These are phyloP conservation scores for Globisporangium alternatum DNA, from an alignment of 352 stramenopile genomes.

Conservation along the genomic window DNA sequence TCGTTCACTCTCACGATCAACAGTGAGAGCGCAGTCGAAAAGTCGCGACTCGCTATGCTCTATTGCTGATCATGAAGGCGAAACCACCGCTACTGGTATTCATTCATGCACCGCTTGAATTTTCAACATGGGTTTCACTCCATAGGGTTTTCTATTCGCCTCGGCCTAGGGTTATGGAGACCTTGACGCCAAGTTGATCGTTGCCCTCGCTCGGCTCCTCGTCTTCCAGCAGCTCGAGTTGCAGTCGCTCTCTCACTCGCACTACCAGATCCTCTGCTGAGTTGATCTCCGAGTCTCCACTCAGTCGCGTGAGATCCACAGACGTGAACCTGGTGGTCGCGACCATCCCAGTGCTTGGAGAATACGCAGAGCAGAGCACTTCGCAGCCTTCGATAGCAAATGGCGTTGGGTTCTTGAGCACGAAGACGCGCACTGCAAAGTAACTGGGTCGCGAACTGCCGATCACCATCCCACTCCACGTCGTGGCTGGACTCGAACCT, in stretches of 20 bases:
- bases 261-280: slow-evolving; percentile 5
- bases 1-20: not conserved
- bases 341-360: slow-evolving; percentile 21
- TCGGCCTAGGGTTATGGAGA: slow-evolving; percentile 2
- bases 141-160: not conserved
- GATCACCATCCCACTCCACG: slow-evolving; percentile 14
- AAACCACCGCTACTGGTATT: not conserved
- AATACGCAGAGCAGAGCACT: slow-evolving; percentile 24
- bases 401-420: slow-evolving; percentile 10
- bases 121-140: not conserved
- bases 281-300: not conserved
- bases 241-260: slow-evolving; percentile 6
- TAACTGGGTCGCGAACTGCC: slow-evolving; percentile 3
- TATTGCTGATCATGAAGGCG: not conserved
- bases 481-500: not conserved
- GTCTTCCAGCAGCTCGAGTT: slow-evolving; percentile 7
- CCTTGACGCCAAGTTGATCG: not conserved
- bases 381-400: slow-evolving; percentile 5
- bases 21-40: not conserved
- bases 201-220: not conserved
- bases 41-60: not conserved
- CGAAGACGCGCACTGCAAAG: slow-evolving; percentile 11
- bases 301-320: not conserved
- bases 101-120: not conserved
- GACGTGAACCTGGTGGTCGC: slow-evolving; percentile 3